Evolutionary conservation across 306 rosid species (phyloP).

Genomic region (Biancaea sappan): DNA sequence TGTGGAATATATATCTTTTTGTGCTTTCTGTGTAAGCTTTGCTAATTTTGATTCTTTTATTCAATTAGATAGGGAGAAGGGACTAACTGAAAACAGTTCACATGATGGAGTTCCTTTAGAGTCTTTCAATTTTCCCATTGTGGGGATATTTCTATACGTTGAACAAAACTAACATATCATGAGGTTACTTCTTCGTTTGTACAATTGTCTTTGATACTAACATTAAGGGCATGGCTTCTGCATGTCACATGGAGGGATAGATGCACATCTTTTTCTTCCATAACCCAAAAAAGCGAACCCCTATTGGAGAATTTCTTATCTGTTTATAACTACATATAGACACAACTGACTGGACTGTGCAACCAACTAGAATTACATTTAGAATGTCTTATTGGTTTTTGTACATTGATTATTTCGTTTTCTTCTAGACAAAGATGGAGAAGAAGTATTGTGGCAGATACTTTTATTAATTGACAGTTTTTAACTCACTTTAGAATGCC

Average conservation of each 20-base stretch:
- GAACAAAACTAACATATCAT: constrained; percentile 48
- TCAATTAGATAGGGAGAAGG: constrained; percentile 43
- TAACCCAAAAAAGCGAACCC: constrained; percentile 34
- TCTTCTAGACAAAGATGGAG: constrained; percentile 27
- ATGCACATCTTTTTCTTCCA: constrained; percentile 52
- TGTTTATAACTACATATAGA: constrained; percentile 38
- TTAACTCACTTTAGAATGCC: constrained; percentile 33
- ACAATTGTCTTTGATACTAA: constrained; percentile 47
- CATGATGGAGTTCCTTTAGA: constrained; percentile 55
- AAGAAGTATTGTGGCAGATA: constrained; percentile 27
- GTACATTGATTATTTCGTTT: constrained; percentile 33
- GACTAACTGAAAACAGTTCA: constrained; percentile 49
- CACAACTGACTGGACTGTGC: constrained; percentile 42
- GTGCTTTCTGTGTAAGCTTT: constrained; percentile 55
- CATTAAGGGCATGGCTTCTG: constrained; percentile 41
- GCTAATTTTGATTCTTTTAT: constrained; percentile 56
- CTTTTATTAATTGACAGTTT: constrained; percentile 26
- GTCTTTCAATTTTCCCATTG: constrained; percentile 53
- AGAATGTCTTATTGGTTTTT: constrained; percentile 36
- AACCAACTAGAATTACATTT: constrained; percentile 39
- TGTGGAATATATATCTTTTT: constrained; percentile 62
- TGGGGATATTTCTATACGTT: constrained; percentile 46
- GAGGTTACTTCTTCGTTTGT: constrained; percentile 48
- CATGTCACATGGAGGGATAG: constrained; percentile 61
- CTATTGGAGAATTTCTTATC: constrained; percentile 35